Evolutionary conservation across 495 filamentous ascomycete species (phyloP).

Genomic region (Xylaria acuta): DNA sequence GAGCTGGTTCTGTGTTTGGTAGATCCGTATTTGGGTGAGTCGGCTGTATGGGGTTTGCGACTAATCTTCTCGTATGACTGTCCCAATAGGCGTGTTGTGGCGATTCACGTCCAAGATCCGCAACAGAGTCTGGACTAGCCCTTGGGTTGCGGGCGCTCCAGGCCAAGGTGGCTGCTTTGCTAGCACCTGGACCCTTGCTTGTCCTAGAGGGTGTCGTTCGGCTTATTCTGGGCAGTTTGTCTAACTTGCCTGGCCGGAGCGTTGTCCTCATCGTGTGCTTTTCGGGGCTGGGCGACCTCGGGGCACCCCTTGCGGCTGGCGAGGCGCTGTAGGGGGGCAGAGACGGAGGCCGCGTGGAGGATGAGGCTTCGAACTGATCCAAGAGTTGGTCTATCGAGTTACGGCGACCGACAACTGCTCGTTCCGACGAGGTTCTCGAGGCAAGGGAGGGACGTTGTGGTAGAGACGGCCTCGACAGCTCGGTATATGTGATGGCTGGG

Average conservation of each 20-base stretch:
- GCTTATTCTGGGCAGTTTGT: conserved; percentile 63
- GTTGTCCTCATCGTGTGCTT: conserved; percentile 86
- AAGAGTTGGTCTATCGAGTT: conserved; percentile 28
- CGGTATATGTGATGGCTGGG: conserved; percentile 76
- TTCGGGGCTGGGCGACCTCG: conserved; percentile 80
- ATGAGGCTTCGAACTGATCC: conserved; percentile 42
- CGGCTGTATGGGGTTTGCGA: conserved; percentile 37
- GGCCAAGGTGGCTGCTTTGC: conserved; percentile 86
- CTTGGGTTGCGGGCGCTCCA: conserved; percentile 64
- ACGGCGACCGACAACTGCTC: conserved; percentile 40
- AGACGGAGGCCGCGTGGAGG: conserved; percentile 38
- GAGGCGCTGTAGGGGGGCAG: conserved; percentile 36
- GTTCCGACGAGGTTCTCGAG: conserved; percentile 60
- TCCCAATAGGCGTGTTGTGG: conserved; percentile 47
- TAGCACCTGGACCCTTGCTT: conserved; percentile 62
- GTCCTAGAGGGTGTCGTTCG: conserved; percentile 37
- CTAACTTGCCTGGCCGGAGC: conserved; percentile 66
- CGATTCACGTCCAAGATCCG: conserved; percentile 28
- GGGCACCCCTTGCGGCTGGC: conserved; percentile 47
- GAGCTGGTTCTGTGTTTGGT: conserved; percentile 34
- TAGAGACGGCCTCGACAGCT: conserved; percentile 74
- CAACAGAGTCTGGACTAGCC: conserved; percentile 29
- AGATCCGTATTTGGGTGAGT: conserved; percentile 31
- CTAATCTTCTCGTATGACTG: conserved; percentile 51
- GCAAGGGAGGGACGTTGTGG: conserved; percentile 63